These are phyloP conservation scores for Diaporthe amygdali DNA, from an alignment of 2,329 filamentous ascomycete genomes.

Conservation along the genomic window DNA sequence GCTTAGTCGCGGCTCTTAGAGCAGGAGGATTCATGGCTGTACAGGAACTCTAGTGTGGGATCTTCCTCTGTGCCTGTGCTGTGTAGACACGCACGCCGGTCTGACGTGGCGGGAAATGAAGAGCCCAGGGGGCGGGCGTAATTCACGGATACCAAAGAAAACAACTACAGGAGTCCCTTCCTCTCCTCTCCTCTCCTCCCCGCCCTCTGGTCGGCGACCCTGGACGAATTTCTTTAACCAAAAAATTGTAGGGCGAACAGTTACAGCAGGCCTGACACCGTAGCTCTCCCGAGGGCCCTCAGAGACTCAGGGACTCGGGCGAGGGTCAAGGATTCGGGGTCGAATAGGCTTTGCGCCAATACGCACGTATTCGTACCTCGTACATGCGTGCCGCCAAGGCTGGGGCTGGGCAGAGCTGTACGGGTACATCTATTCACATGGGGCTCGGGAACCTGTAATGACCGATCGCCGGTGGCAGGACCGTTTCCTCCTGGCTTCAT, in stretches of 20 bases:
- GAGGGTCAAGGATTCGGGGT: neutral
- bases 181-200: neutral
- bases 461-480: neutral
- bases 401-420: neutral
- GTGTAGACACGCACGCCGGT: slow-evolving; percentile 3
- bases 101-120: neutral
- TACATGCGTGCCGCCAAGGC: neutral
- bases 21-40: neutral
- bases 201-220: neutral
- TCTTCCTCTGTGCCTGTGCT: neutral
- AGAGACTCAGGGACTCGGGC: neutral
- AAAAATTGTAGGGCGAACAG: neutral
- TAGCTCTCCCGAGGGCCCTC: neutral
- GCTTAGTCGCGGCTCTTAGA: slow-evolving; percentile 1
- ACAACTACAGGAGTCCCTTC: neutral
- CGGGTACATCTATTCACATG: neutral
- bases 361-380: neutral
- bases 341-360: neutral
- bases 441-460: neutral
- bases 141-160: neutral
- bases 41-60: neutral
- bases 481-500: neutral
- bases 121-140: neutral
- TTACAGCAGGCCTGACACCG: neutral
- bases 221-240: too few relatives aligned